Percentiles rank a stretch among this genome's conserved stretches.
Conservation (phyloP, 352 stramenopile genomes). For the Phytophthora meadii region DNA sequence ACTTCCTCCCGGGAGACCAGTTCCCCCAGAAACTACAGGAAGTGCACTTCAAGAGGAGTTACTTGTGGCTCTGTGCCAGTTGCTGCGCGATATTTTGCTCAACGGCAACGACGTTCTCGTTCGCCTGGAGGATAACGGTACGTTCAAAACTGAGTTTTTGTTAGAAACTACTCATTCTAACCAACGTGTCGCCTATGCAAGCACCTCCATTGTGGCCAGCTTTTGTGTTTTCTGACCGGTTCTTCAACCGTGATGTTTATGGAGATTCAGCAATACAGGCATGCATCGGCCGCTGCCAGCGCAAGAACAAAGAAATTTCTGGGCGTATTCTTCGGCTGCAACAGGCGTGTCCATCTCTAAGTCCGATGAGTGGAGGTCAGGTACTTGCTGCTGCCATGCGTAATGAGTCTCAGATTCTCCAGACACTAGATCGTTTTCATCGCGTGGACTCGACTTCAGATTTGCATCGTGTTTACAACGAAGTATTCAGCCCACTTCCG, state of each 20-base stretch:
- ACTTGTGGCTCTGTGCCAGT: constrained; percentile 67
- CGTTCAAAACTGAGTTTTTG: constrained; percentile 12
- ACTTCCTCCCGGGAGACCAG: constrained; percentile 57
- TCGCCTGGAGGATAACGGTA: constrained; percentile 84
- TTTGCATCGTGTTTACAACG: constrained; percentile 72
- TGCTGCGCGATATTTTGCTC: constrained; percentile 76
- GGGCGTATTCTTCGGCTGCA: constrained; percentile 77
- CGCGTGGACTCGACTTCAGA: constrained; percentile 76
- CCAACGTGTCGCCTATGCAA: constrained; percentile 22
- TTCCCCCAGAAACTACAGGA: constrained; percentile 44
- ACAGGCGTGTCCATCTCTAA: constrained; percentile 49
- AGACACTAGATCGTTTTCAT: constrained; percentile 84
- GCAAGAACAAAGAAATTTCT: constrained; percentile 59
- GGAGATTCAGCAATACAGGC: constrained; percentile 51
- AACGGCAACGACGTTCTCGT: constrained; percentile 79
- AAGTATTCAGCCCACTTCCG: constrained; percentile 69
- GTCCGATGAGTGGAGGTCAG: constrained; percentile 32
- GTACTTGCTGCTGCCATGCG: constrained; percentile 50
- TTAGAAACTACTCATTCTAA: constrained; percentile 9
- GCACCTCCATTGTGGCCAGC: constrained; percentile 72
- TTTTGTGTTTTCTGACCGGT: constrained; percentile 76
- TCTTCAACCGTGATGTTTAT: constrained; percentile 72
- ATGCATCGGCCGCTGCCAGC: constrained; percentile 59
- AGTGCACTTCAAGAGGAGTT: constrained; percentile 76
- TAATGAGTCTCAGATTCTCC: constrained; percentile 82